phyloP scores from a whole-genome alignment of 306 rosid genomes.

The Castanopsis chinensis region DNA sequence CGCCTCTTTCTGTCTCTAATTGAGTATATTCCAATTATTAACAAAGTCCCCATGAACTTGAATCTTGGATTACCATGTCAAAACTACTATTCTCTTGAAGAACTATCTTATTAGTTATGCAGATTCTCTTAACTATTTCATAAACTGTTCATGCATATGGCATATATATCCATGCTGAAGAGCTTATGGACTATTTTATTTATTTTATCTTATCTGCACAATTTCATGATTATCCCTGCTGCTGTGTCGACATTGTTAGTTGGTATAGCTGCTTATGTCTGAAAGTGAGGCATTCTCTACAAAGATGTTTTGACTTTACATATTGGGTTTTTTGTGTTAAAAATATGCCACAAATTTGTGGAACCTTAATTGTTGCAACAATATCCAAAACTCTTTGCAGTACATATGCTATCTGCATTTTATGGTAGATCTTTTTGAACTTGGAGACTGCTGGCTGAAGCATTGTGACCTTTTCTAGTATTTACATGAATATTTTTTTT shows the following conservation, averaged over 20 bases:
- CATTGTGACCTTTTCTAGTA: slow-evolving; percentile 1
- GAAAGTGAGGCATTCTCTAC: neutral
- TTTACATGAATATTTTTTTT: neutral
- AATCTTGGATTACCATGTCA: neutral
- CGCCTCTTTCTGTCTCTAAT: neutral
- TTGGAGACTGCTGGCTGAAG: slow-evolving; percentile 18
- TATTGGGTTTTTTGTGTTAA: neutral
- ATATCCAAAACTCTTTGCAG: neutral
- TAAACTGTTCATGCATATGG: neutral
- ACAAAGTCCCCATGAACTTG: neutral
- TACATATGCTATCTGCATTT: neutral
- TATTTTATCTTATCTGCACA: neutral
- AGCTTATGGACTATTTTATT: neutral
- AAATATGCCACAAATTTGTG: neutral
- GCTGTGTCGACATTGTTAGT: neutral
- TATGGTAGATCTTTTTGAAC: neutral
- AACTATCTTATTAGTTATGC: neutral
- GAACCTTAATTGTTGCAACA: neutral
- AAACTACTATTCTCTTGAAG: neutral
- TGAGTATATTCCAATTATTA: neutral
- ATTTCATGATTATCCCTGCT: neutral
- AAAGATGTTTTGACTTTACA: neutral
- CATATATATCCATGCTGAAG: neutral
- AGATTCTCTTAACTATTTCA: neutral
- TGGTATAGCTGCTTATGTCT: neutral